A percentile compares a stretch with the other conserved stretches of the same genome.
Evolutionary conservation across 2,329 filamentous ascomycete genomes (phyloP).

Genomic region (Rutstroemia sp.): DNA sequence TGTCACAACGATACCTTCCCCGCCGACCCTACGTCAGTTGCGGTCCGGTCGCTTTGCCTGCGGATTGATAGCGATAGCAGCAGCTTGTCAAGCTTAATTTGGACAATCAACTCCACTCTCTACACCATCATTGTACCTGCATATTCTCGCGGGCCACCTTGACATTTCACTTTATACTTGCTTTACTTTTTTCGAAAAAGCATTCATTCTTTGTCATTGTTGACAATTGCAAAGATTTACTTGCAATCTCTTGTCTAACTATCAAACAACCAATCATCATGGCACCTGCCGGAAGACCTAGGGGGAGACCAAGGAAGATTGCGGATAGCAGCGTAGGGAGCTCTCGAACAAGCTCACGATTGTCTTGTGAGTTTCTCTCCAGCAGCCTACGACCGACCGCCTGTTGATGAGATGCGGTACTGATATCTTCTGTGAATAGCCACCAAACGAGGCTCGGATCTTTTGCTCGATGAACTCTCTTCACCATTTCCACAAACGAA

Average conservation of each 20-base stretch:
- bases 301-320: slow-evolving; percentile 20
- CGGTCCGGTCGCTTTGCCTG: too few species aligned
- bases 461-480: slow-evolving; percentile 8
- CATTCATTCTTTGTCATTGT: too few species aligned
- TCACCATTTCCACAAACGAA: slow-evolving; percentile 1
- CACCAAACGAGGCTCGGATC: slow-evolving; percentile 16
- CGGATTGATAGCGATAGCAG: too few species aligned
- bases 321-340: slow-evolving; percentile 9
- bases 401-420: neutral
- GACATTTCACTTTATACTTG: neutral
- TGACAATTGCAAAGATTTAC: too few species aligned
- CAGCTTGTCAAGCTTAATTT: too few species aligned
- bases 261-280: slow-evolving; percentile 6
- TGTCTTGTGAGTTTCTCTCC: slow-evolving; percentile 20
- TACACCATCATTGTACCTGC: neutral
- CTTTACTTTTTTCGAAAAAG: too few species aligned
- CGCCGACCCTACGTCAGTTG: too few species aligned
- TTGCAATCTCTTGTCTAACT: neutral
- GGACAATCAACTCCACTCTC: neutral
- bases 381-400: too few species aligned
- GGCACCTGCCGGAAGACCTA: slow-evolving; percentile 13
- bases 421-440: slow-evolving; percentile 13
- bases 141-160: neutral
- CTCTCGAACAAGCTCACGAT: slow-evolving; percentile 16
- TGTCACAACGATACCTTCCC: too few species aligned